Conservation (phyloP, 352 stramenopile species). For the Phytopythium ostracodes region DNA sequence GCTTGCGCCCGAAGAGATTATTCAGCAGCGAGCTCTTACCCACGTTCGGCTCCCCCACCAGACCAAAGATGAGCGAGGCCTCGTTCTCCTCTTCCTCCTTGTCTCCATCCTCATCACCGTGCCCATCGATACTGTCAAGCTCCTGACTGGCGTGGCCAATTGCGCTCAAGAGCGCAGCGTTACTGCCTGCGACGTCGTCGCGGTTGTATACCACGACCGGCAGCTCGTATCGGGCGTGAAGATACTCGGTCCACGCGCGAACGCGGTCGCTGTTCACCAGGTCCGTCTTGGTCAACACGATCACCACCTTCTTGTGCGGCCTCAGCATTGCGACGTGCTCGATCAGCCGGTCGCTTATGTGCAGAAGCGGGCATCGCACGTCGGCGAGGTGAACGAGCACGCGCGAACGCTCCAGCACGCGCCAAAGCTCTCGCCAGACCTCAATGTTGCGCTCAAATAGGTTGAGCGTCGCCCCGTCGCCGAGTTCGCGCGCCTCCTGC, state of each 20-base stretch:
- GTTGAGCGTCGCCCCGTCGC: constrained; percentile 36
- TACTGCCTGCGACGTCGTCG: constrained; percentile 58
- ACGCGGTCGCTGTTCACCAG: constrained; percentile 86
- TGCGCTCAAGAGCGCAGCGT: constrained; percentile 29
- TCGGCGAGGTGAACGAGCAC: constrained; percentile 78
- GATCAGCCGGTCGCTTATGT: constrained; percentile 67
- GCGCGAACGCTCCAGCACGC: constrained; percentile 70
- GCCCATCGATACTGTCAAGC: constrained; percentile 26
- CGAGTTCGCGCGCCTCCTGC: constrained; percentile 12
- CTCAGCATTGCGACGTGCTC: constrained; percentile 34
- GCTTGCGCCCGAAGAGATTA: constrained; percentile 67
- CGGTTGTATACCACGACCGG: constrained; percentile 71
- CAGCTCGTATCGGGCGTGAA: constrained; percentile 83
- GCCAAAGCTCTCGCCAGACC: constrained; percentile 81
- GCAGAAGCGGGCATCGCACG: constrained; percentile 61
- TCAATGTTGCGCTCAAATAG: constrained; percentile 79
- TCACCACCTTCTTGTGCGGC: constrained; percentile 89
- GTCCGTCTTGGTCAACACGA: constrained; percentile 99
- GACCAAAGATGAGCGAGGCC: constrained; percentile 86
- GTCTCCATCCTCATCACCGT: constrained; percentile 70
- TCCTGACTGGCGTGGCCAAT: constrained; percentile 31
- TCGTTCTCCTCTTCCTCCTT: constrained; percentile 76
- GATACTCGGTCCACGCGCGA: constrained; percentile 91
- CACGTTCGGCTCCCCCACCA: constrained; percentile 98
- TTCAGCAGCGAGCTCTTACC: constrained; percentile 95